These are phyloP conservation scores for Entoloma clypeatum DNA, from an alignment of 1,284 basidiomycete species.

Conservation along the genomic window DNA sequence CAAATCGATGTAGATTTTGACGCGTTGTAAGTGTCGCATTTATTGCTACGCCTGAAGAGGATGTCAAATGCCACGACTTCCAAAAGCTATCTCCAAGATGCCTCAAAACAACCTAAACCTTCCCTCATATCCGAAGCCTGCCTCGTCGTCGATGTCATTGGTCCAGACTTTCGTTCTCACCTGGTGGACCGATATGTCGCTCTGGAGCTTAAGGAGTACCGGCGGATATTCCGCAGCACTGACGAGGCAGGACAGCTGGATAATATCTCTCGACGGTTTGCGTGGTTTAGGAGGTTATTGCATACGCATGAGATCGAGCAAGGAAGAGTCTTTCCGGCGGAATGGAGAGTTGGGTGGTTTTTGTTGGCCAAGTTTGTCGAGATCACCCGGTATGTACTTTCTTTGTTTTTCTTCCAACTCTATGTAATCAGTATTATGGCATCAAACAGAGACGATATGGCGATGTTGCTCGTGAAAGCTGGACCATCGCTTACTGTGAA, in stretches of 20 bases:
- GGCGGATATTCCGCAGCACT: slow-evolving; percentile 88
- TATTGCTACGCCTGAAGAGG: not conserved
- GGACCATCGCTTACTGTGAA: slow-evolving; percentile 73
- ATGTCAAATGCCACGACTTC: slow-evolving; percentile 8
- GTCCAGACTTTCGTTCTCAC: slow-evolving; percentile 73
- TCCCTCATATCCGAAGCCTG: slow-evolving; percentile 75
- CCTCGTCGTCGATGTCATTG: slow-evolving; percentile 81
- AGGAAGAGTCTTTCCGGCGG: slow-evolving; percentile 73
- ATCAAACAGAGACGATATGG: slow-evolving; percentile 61
- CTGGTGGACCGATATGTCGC: slow-evolving; percentile 89
- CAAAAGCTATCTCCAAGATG: slow-evolving; percentile 74
- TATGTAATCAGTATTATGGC: not conserved
- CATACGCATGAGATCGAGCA: slow-evolving; percentile 87
- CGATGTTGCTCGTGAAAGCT: slow-evolving; percentile 62
- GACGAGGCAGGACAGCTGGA: slow-evolving; percentile 97
- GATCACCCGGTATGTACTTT: slow-evolving; percentile 65
- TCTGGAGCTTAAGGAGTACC: slow-evolving; percentile 92
- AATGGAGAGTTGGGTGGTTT: slow-evolving; percentile 82
- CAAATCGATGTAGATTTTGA: slow-evolving; percentile 89
- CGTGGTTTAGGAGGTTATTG: slow-evolving; percentile 94
- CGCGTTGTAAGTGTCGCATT: slow-evolving; percentile 61
- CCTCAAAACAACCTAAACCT: slow-evolving; percentile 62
- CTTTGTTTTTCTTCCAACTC: not conserved
- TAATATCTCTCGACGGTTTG: slow-evolving; percentile 89
- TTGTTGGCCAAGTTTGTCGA: slow-evolving; percentile 82